Base-by-base conservation (phyloP, 305 asterid species). In the Rubia tinctorum region DNA sequence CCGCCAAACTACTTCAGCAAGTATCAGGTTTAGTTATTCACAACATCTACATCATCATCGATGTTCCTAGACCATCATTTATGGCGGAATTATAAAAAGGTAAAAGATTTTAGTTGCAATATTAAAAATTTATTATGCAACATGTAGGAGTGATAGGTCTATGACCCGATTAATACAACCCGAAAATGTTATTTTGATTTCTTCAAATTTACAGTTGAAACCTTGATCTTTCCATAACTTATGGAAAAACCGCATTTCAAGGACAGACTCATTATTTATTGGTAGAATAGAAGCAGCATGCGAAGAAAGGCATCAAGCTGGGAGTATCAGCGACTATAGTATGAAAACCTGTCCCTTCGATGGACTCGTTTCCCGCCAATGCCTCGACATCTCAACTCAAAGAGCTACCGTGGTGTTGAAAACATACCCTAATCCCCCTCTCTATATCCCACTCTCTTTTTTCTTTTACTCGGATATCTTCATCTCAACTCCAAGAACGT, bases 401-500 rank as follows among this genome's bases (percentile, higher is more conserved):
- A 18, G 74, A 72, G 40, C 81, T 66, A 69, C 68, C 3, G 39
- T 34, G 39, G 39, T 34, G 39, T 34, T 34, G 5, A 34, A 34
- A 34, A 34, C 39, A 34, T 34, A 34, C 2, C 39, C 39, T 56
- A 63, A 63, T 13, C 40, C 18, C 72, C 65, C 61, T 47, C 66
- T 12, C 7, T 63, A 4, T 53, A 53, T 69, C 64, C 79, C 77
- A 79, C 18, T 15, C 17, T 5, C 14, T 47, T 18, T 15, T 18
- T 51, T 51, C 81, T 79, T 72, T 92, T 88, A 92, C 73, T 92
- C 95, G 34, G 92, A 88, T 77, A 90, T 90, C 73, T 88, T 88
- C 76, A 90, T 82, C 82, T 92, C 92, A 63, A 93, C 97, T 18
- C 97, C 95, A 51, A 93, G 83, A 14, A 87, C 63, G 74, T 84